phyloP scores from a whole-genome alignment of 1,139 yeast species.

The Nakaseomyces kungkrabaensis region DNA sequence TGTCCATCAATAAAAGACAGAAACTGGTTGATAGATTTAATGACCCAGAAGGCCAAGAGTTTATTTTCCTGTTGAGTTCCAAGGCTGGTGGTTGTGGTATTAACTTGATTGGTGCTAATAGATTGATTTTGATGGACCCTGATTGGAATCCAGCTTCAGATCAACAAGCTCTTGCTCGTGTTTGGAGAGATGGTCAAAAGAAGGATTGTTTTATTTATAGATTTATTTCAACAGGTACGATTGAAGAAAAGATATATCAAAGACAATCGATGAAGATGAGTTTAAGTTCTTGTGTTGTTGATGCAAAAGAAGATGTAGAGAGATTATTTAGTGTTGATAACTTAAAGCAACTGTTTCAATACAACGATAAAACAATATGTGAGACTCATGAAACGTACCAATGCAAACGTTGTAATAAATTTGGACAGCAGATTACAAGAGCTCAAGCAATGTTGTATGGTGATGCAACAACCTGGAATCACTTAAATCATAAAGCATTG shows the following conservation, averaged over 20 bases:
- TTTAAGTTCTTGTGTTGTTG: constrained; percentile 91
- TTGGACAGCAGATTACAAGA: constrained; percentile 52
- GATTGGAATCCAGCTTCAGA: constrained; percentile 99
- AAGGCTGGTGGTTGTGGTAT: constrained; percentile 99
- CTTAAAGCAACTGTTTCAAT: constrained; percentile 65
- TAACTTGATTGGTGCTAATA: constrained; percentile 89
- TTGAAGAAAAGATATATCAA: constrained; percentile 93
- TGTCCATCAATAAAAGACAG: constrained; percentile 87
- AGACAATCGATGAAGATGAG: constrained; percentile 95
- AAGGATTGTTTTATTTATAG: constrained; percentile 93
- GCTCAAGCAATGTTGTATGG: constrained; percentile 93
- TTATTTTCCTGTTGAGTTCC: constrained; percentile 78
- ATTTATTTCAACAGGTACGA: constrained; percentile 88
- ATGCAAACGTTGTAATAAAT: constrained; percentile 67
- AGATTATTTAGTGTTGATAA: constrained; percentile 78
- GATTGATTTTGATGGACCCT: constrained; percentile 82
- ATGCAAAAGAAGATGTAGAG: constrained; percentile 92
- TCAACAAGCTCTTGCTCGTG: constrained; percentile 95
- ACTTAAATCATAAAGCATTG: constrained; percentile 55
- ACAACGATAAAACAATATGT: constrained; percentile 57
- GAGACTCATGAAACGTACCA: constrained; percentile 91
- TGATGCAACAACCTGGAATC: constrained; percentile 98
- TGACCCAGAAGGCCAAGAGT: constrained; percentile 81
- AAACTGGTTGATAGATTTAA: constrained; percentile 85
- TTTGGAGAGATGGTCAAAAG: constrained; percentile 98